These are phyloP conservation scores for Xylaria sp. DNA, from an alignment of 2,329 filamentous ascomycete genomes.

Conservation along the genomic window DNA sequence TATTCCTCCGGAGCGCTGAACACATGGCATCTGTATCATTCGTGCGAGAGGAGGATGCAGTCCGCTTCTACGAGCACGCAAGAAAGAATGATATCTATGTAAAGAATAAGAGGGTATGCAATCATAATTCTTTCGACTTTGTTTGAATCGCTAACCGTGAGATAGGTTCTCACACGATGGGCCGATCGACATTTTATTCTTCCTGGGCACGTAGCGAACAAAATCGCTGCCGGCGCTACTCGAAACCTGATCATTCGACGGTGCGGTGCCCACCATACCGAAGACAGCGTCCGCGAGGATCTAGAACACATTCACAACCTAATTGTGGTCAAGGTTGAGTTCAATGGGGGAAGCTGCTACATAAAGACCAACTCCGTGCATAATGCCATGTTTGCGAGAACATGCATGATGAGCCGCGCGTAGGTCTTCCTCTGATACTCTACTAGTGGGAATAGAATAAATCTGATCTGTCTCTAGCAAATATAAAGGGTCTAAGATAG, in stretches of 20 bases:
- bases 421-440: constrained; percentile 50
- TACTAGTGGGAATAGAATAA: not conserved
- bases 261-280: constrained; percentile 68
- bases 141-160: constrained; percentile 26
- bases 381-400: constrained; percentile 78
- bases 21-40: constrained; percentile 76
- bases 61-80: constrained; percentile 71
- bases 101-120: constrained; percentile 71
- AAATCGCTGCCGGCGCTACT: constrained; percentile 73
- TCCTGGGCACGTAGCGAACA: constrained; percentile 70
- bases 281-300: constrained; percentile 74
- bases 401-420: constrained; percentile 77
- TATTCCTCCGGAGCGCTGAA: constrained; percentile 71
- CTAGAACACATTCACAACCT: constrained; percentile 87
- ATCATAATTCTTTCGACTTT: not conserved
- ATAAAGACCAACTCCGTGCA: constrained; percentile 82
- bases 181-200: constrained; percentile 76
- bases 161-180: constrained; percentile 76
- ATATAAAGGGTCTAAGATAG: constrained; percentile 78
- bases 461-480: constrained; percentile 57
- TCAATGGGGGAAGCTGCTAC: constrained; percentile 68
- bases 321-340: constrained; percentile 72
- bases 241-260: constrained; percentile 78
- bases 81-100: constrained; percentile 76
- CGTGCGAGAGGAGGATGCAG: constrained; percentile 70